These are phyloP conservation scores for Stephania cephalantha DNA, from an alignment of 164 flowering plant species.

Conservation along the genomic window DNA sequence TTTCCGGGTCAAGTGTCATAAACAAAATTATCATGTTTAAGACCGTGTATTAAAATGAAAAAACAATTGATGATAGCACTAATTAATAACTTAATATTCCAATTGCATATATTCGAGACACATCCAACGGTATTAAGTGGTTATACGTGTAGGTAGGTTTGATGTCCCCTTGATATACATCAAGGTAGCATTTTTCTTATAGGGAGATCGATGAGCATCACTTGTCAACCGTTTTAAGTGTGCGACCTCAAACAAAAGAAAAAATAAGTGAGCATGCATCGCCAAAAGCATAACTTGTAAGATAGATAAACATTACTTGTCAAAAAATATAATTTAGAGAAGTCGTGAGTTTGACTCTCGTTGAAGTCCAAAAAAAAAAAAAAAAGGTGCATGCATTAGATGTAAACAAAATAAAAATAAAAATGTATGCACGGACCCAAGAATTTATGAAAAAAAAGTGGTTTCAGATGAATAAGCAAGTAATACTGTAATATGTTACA, in stretches of 20 bases:
- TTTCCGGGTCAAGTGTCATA: constrained; percentile 6
- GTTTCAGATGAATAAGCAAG: background rate
- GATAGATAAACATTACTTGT: too few relatives aligned
- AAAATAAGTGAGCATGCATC: too few relatives aligned
- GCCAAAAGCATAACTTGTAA: too few relatives aligned
- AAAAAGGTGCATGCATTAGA: background rate
- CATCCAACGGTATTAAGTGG: background rate
- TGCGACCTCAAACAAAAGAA: too few relatives aligned
- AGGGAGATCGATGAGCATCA: too few relatives aligned
- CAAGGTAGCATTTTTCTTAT: too few relatives aligned
- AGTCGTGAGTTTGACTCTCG: too few relatives aligned
- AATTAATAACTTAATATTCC: background rate
- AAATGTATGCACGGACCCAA: background rate
- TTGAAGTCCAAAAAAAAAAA: too few relatives aligned
- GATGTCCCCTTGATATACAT: background rate
- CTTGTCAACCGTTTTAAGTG: too few relatives aligned
- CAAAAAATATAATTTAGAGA: too few relatives aligned
- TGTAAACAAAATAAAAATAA: too few relatives aligned
- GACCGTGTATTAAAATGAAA: background rate
- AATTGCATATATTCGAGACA: constrained; percentile 2
- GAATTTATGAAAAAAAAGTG: background rate
- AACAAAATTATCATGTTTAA: constrained; percentile 6
- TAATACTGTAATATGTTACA: background rate
- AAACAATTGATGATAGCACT: too few relatives aligned
- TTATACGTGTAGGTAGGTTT: background rate